A percentile compares a stretch with the other conserved stretches of the same genome.
phyloP scores from a whole-genome alignment of 2,329 filamentous ascomycete species.

The Colletotrichum sp. region DNA sequence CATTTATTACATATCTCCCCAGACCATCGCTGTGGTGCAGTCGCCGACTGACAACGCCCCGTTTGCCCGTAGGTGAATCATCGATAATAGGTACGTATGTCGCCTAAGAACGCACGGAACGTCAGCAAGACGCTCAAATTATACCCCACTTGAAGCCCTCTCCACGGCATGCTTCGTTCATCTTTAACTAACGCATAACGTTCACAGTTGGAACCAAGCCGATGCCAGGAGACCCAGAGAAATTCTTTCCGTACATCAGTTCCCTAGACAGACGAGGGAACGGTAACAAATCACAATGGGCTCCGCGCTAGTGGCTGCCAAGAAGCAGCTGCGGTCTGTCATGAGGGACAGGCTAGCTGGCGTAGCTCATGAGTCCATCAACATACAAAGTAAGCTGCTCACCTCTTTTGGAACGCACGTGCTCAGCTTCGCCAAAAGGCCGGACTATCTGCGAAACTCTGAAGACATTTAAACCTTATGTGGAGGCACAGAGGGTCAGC shows the following conservation, averaged over 20 bases:
- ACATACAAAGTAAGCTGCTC: conserved; percentile 70
- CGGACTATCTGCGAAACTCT: conserved; percentile 68
- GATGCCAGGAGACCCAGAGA: not conserved
- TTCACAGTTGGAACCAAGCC: not conserved
- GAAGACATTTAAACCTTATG: conserved; percentile 73
- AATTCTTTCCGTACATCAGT: not conserved
- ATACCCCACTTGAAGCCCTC: not conserved
- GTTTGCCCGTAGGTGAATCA: not conserved
- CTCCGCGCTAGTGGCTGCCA: conserved; percentile 65
- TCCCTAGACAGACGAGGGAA: not conserved
- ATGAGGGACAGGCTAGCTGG: conserved; percentile 71
- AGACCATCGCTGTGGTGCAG: not conserved
- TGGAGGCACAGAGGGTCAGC: conserved; percentile 75
- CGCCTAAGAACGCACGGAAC: not conserved
- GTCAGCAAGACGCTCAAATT: not conserved
- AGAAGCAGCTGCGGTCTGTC: conserved; percentile 74
- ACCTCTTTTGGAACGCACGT: not conserved
- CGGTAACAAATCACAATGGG: conserved; percentile 44
- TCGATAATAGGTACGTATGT: not conserved
- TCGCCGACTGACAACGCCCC: not conserved
- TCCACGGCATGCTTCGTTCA: not conserved
- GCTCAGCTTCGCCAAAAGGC: conserved; percentile 53
- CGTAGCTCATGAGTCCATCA: conserved; percentile 66
- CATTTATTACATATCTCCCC: not conserved
- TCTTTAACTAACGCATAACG: not conserved